Percentiles rank a stretch among this genome's conserved stretches.
phyloP scores from a whole-genome alignment of 169 alveolate genomes.

The Plasmodium relictum region DNA sequence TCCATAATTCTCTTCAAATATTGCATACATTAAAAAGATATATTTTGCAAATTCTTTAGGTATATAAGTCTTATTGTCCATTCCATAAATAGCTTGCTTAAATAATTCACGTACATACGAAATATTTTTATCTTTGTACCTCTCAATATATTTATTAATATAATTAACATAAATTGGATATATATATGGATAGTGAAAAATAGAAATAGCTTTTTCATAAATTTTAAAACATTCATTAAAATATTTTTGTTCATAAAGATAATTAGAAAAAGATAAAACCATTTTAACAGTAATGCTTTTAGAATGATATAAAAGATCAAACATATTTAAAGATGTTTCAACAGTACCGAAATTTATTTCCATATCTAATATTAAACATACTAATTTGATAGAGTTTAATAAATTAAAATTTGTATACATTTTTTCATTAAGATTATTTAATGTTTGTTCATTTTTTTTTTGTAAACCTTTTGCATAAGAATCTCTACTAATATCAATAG shows the following conservation, averaged over 20 bases:
- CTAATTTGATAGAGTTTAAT: slow-evolving; percentile 37
- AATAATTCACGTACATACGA: slow-evolving; percentile 92
- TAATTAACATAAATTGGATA: slow-evolving; percentile 91
- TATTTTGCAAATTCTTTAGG: slow-evolving; percentile 86
- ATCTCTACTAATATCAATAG: slow-evolving; percentile 19
- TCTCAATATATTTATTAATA: slow-evolving; percentile 84
- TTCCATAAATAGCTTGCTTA: slow-evolving; percentile 82
- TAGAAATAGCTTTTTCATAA: slow-evolving; percentile 89
- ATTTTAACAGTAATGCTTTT: slow-evolving; percentile 85
- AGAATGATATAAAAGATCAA: slow-evolving; percentile 78
- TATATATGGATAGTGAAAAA: slow-evolving; percentile 90
- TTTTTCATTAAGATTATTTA: background rate
- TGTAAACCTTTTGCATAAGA: background rate
- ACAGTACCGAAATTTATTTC: slow-evolving; percentile 71
- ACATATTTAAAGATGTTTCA: slow-evolving; percentile 37
- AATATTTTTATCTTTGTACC: slow-evolving; percentile 88
- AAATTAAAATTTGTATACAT: slow-evolving; percentile 3
- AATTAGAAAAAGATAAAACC: slow-evolving; percentile 84
- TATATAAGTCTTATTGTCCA: slow-evolving; percentile 41
- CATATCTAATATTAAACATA: slow-evolving; percentile 52
- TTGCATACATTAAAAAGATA: slow-evolving; percentile 90
- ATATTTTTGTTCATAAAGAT: slow-evolving; percentile 82
- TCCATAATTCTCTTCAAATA: slow-evolving; percentile 91
- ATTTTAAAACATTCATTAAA: slow-evolving; percentile 90
- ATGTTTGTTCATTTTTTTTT: background rate